Percentiles rank a stretch among this genome's conserved stretches.
phyloP scores from a whole-genome alignment of 2,329 filamentous ascomycete species.

The Pseudogymnoascus sp. region DNA sequence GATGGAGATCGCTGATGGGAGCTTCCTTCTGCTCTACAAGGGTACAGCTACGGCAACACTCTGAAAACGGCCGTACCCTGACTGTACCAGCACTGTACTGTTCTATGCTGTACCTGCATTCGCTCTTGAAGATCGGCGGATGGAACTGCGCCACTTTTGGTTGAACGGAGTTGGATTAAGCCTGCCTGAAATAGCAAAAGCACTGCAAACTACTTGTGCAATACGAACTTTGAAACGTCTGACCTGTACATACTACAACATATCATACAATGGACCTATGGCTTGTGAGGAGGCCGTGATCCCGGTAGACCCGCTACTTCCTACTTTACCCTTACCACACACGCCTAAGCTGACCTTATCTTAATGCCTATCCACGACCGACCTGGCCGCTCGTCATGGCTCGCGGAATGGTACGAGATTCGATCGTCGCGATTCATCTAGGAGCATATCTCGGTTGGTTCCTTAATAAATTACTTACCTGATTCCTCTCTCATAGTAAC shows the following conservation, averaged over 20 bases:
- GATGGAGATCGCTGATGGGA: background rate
- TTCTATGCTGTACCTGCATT: background rate
- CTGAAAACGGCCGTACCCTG: background rate
- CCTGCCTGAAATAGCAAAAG: background rate
- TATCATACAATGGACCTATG: background rate
- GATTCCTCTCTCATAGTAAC: background rate
- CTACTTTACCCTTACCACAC: background rate
- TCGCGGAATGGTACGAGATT: background rate
- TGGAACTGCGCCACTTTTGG: background rate
- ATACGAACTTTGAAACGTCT: background rate
- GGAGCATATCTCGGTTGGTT: slow-evolving; percentile 2
- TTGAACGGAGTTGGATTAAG: slow-evolving; percentile 2
- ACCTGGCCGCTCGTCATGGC: slow-evolving; percentile 5
- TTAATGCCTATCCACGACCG: background rate
- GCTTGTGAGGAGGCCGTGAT: background rate
- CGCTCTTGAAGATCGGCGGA: background rate
- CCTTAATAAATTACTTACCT: background rate
- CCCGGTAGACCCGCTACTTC: slow-evolving; percentile 1
- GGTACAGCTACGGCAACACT: background rate
- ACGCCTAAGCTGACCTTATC: background rate
- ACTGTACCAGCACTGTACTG: background rate
- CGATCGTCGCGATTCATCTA: slow-evolving; percentile 4
- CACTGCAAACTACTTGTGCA: background rate
- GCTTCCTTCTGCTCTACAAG: background rate
- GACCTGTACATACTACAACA: background rate